Base-by-base conservation (phyloP, 139 green algal genomes). In the Ostreobium quekettii region DNA sequence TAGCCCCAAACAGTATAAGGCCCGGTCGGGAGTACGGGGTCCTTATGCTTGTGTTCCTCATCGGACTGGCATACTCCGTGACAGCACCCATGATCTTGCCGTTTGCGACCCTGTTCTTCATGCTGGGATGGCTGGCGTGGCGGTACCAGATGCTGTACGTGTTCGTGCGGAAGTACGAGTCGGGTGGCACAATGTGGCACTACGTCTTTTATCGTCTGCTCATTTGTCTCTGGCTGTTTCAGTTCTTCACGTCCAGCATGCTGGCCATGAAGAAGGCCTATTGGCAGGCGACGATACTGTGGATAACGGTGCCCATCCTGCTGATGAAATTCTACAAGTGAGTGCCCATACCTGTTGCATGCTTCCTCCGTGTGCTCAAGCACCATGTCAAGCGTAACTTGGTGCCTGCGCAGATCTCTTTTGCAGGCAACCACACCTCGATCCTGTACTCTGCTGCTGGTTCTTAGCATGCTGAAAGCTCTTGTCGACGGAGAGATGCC, bases 181-280 rank as follows among this genome's bases (percentile, higher is more conserved):
- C 61, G 26, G 47, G 59, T 28, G 78, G 79, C n/a, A 47, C 78
- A 15, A 77, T 86, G 71, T 73, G 75, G 74, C 73, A 70, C 32
- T 82, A 77, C 48, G 30, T 82, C 22, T 81, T 82, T 61, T 48
- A 28, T 42, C 66, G 78, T 36, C 71, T 84, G 28, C 37, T 78
- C 60, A 58, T 79, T 58, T 74, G 72, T 33, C 48, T 83, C 38
- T 60, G 71, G 24, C 64, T 81, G 33, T 65, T 71, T 28, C 64
- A 72, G 42, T 7, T 89, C 3, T 87, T 91, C 74, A 90, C 85
- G 0, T 76, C 77, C 24, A 82, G 75, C 61, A 78, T 93, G 33
- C 68, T 93, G 29, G 47, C 86, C 3, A 74, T 87, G 47, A 86
- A 86, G 70, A 60, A 74, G 36, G 80, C 78, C 1, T 91, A 83